Evolutionary conservation across 805 yeast genomes (phyloP).

Genomic region (Grigorovia humatica): DNA sequence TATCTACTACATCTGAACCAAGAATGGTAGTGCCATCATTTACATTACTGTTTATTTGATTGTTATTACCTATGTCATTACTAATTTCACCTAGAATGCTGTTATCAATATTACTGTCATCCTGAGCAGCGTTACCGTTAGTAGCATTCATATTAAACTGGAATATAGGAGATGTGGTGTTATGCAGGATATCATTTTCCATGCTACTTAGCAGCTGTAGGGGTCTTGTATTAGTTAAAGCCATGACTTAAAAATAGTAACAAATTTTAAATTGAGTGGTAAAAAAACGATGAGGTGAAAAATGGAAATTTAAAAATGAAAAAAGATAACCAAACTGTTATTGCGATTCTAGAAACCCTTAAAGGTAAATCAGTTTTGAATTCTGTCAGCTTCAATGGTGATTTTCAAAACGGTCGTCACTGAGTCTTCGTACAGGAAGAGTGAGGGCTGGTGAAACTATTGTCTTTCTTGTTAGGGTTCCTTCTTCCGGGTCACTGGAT

Average conservation of each 20-base stretch:
- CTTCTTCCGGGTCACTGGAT: not conserved
- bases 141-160: conserved; percentile 21
- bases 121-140: not conserved
- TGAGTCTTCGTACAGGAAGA: too few species aligned
- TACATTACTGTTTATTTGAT: conserved; percentile 4
- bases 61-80: not conserved
- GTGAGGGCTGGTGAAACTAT: not conserved
- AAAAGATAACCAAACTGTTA: not conserved
- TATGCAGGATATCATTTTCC: conserved; percentile 27
- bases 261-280: not conserved
- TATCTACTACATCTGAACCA: conserved; percentile 11
- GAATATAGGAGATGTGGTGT: conserved; percentile 26
- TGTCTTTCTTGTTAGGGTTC: not conserved
- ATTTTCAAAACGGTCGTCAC: not conserved
- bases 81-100: not conserved
- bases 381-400: not conserved
- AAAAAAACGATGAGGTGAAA: not conserved
- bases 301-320: not conserved
- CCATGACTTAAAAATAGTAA: conserved; percentile 32
- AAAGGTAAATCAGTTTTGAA: not conserved
- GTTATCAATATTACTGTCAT: conserved; percentile 1
- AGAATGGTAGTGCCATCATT: conserved; percentile 4
- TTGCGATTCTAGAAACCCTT: not conserved
- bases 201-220: conserved; percentile 37
- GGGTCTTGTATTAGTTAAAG: conserved; percentile 59